phyloP scores from a whole-genome alignment of 164 flowering plant genomes.

The Nelumbo lutea region DNA sequence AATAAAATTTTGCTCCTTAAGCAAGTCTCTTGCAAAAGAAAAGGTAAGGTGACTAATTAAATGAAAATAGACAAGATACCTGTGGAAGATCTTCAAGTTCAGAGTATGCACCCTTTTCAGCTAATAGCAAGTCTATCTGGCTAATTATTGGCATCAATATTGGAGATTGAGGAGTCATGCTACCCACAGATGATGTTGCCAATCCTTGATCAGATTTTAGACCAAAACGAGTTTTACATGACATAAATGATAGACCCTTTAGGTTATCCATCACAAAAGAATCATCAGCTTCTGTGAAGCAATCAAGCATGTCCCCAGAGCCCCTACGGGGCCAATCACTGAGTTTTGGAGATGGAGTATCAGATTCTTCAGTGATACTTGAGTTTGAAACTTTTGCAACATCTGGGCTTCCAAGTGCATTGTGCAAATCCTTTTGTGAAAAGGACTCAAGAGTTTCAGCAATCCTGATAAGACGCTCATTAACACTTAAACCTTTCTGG shows the following conservation, averaged over 20 bases:
- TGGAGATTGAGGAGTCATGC: constrained; percentile 99
- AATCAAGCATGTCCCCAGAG: constrained; percentile 97
- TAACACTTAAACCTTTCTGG: constrained; percentile 83
- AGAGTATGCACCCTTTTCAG: constrained; percentile 69
- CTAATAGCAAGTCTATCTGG: constrained; percentile 79
- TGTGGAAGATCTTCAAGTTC: constrained; percentile 89
- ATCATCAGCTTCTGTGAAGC: constrained; percentile 75
- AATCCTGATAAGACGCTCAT: constrained; percentile 81
- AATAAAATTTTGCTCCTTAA: background rate
- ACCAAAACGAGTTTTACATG: constrained; percentile 93
- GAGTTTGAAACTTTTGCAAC: constrained; percentile 83
- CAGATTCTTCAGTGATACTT: constrained; percentile 90
- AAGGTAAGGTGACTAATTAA: background rate
- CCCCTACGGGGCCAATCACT: constrained; percentile 97
- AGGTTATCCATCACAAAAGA: constrained; percentile 70
- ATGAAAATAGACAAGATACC: constrained; percentile 34
- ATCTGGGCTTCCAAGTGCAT: constrained; percentile 76
- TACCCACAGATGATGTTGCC: constrained; percentile 96
- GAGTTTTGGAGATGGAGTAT: constrained; percentile 71
- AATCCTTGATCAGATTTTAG: constrained; percentile 99
- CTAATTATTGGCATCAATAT: constrained; percentile 77
- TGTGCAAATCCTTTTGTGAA: constrained; percentile 68
- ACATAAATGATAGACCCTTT: constrained; percentile 81
- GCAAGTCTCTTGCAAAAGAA: background rate
- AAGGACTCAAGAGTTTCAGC: constrained; percentile 83